Conservation (phyloP, 108 stramenopile genomes). For the Pinguiococcus pyrenoidosus region DNA sequence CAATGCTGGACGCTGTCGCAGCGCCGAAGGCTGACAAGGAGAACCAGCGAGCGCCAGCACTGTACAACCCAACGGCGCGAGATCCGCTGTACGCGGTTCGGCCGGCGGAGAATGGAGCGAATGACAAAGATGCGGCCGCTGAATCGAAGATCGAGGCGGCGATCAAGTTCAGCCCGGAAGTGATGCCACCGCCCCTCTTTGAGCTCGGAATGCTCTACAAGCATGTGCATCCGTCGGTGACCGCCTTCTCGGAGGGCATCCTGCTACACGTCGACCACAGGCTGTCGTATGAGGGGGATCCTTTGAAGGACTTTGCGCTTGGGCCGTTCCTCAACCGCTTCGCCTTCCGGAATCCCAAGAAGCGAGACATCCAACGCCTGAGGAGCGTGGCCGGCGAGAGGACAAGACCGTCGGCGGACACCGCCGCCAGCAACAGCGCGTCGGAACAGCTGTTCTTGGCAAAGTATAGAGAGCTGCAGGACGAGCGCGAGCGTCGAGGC, state of each 20-base stretch:
- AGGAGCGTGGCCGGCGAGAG: no score
- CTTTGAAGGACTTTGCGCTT: constrained; percentile 76
- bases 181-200: constrained; percentile 58
- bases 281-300: constrained; percentile 76
- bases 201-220: constrained; percentile 58
- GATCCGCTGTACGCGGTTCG: not conserved
- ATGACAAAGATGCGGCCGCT: not conserved
- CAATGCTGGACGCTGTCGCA: constrained; percentile 37
- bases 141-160: not conserved
- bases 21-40: constrained; percentile 1
- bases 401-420: no score
- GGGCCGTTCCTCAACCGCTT: constrained; percentile 88
- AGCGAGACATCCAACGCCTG: constrained; percentile 15
- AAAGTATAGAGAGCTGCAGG: no score
- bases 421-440: no score
- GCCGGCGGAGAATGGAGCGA: not conserved
- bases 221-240: constrained; percentile 90
- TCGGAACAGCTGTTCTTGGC: no score
- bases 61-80: not conserved
- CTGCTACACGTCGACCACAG: constrained; percentile 7
- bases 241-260: constrained; percentile 56
- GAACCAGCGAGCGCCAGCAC: not conserved
- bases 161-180: no score
- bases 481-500: no score
- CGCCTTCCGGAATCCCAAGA: constrained; percentile 94